Percentiles rank a stretch among this genome's conserved stretches.
Conservation (phyloP, 768 basidiomycete species). For the Dioszegia crocea region DNA sequence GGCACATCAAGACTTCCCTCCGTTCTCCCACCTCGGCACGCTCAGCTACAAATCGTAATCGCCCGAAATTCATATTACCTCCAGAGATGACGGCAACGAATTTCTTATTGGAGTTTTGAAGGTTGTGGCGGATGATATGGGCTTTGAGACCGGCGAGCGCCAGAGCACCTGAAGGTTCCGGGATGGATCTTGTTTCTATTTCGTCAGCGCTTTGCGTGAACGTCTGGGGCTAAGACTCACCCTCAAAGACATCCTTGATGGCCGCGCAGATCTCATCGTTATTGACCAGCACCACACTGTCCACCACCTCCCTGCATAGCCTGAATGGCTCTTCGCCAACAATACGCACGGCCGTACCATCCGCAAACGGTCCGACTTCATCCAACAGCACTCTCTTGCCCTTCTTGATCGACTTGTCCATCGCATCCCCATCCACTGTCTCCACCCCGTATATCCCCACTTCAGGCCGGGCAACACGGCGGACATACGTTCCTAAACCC, state of each 20-base stretch:
- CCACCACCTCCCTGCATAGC: conserved; percentile 77
- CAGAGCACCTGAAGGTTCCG: conserved; percentile 92
- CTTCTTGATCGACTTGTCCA: conserved; percentile 72
- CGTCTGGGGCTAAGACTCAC: conserved; percentile 52
- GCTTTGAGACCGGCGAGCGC: conserved; percentile 87
- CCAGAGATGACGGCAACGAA: conserved; percentile 92
- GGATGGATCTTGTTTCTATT: conserved; percentile 87
- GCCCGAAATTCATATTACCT: conserved; percentile 98
- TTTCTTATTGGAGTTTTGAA: conserved; percentile 75
- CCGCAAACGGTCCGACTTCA: conserved; percentile 94
- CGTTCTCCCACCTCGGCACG: conserved; percentile 96
- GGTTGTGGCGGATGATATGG: conserved; percentile 72
- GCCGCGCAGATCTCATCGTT: conserved; percentile 98
- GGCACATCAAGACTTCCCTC: conserved; percentile 83
- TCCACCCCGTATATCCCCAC: conserved; percentile 86
- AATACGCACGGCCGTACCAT: conserved; percentile 93
- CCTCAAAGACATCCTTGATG: conserved; percentile 98
- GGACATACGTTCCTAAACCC: conserved; percentile 89
- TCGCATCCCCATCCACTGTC: conserved; percentile 90
- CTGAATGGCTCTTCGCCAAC: conserved; percentile 94
- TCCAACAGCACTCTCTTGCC: conserved; percentile 76
- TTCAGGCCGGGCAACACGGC: conserved; percentile 78
- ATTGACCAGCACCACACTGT: conserved; percentile 75
- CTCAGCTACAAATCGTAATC: conserved; percentile 95
- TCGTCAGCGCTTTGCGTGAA: not conserved